Evolutionary conservation across 345 rosid genomes (phyloP).

Genomic region (Clarkia xantiana): DNA sequence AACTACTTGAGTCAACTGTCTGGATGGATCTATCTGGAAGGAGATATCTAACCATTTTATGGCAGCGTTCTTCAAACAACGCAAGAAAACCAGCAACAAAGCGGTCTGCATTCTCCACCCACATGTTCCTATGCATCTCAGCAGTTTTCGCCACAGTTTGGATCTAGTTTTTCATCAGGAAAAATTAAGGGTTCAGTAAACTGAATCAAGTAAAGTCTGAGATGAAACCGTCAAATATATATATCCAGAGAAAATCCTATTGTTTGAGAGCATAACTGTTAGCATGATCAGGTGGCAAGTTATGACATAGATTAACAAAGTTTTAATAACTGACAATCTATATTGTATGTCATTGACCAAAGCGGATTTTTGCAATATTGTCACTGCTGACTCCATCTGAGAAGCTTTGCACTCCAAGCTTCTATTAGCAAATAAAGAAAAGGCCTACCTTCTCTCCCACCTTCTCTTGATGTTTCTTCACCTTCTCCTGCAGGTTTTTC

Average conservation of each 20-base stretch:
- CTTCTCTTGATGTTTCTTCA: conserved; percentile 82
- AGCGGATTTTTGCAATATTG: too few relatives aligned
- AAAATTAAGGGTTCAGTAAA: background rate
- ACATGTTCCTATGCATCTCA: conserved; percentile 55
- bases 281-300: too few relatives aligned
- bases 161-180: conserved; percentile 21
- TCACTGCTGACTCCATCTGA: too few relatives aligned
- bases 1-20: too few relatives aligned
- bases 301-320: too few relatives aligned
- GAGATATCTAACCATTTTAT: conserved; percentile 60
- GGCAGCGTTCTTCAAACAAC: conserved; percentile 95
- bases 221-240: too few relatives aligned
- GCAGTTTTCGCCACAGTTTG: conserved; percentile 68
- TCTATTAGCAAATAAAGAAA: background rate
- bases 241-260: too few relatives aligned
- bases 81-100: conserved; percentile 94
- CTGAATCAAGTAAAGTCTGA: conserved; percentile 1
- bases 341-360: too few relatives aligned
- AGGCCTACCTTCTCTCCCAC: conserved; percentile 26
- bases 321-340: background rate
- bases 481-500: conserved; percentile 79
- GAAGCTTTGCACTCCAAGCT: too few relatives aligned
- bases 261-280: too few relatives aligned
- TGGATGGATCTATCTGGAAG: too few relatives aligned
- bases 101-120: conserved; percentile 97